Conservation (phyloP, 257 asterid genomes). For the Vinca minor region DNA sequence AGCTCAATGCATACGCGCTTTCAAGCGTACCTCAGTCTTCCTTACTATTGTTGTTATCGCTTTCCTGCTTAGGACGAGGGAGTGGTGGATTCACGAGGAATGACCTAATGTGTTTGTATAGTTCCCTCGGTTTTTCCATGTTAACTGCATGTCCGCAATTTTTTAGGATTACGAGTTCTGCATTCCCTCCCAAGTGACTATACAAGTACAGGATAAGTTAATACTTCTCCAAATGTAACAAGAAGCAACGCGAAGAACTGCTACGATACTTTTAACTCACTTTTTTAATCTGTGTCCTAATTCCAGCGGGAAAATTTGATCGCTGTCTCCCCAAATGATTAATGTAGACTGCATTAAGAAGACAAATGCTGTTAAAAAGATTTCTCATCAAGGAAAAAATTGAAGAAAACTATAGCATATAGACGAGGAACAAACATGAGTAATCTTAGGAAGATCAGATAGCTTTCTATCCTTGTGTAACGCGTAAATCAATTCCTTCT, state of each 20-base stretch:
- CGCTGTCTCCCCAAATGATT: conserved; percentile 42
- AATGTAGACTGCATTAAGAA: conserved; percentile 41
- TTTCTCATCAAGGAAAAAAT: neutral
- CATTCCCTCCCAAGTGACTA: conserved; percentile 66
- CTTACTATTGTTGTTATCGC: conserved; percentile 30
- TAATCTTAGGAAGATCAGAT: too few relatives aligned
- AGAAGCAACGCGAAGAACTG: too few relatives aligned
- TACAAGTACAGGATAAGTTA: neutral
- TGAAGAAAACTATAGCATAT: neutral
- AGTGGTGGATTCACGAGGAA: conserved; percentile 39
- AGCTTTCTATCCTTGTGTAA: conserved; percentile 34
- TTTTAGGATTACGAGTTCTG: conserved; percentile 50
- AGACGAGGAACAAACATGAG: too few relatives aligned
- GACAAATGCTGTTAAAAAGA: neutral
- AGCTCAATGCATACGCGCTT: neutral
- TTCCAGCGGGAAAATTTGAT: conserved; percentile 38
- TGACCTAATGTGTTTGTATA: conserved; percentile 45
- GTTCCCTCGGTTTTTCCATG: conserved; percentile 60
- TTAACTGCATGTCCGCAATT: conserved; percentile 79
- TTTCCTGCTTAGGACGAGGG: conserved; percentile 19
- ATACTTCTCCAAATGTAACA: too few relatives aligned
- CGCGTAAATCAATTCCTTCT: conserved; percentile 48
- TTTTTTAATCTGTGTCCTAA: conserved; percentile 53
- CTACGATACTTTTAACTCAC: conserved; percentile 10
- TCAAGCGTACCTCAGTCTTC: conserved; percentile 24